Percentiles rank a stretch among this genome's conserved stretches.
These are phyloP conservation scores for Xylaria grammica DNA, from an alignment of 495 filamentous ascomycete species.

Conservation along the genomic window DNA sequence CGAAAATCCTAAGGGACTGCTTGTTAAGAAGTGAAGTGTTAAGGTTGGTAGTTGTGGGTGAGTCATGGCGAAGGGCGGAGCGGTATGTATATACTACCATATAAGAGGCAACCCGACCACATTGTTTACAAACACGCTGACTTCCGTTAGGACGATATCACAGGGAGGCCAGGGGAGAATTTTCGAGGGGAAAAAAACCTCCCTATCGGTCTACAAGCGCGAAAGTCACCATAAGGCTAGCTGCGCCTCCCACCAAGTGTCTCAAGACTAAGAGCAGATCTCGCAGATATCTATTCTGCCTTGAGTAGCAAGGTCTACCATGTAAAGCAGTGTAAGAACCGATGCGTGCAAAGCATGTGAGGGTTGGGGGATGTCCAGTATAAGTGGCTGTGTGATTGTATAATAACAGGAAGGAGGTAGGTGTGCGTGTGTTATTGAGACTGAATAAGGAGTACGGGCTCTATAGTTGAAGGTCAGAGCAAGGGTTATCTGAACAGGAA, in stretches of 20 bases:
- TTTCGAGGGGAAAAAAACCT: neutral
- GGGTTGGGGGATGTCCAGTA: neutral
- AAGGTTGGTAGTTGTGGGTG: neutral
- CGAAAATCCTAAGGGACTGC: neutral
- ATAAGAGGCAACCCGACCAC: conserved; percentile 15
- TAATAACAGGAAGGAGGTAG: neutral
- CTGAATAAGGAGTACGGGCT: neutral
- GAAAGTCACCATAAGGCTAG: neutral
- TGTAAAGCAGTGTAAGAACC: neutral
- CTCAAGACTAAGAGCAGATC: neutral
- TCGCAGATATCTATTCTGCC: conserved; percentile 3
- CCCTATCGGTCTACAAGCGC: neutral
- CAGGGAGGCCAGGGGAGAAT: too few relatives aligned
- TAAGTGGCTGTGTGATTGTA: conserved; percentile 1
- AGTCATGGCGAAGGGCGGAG: neutral
- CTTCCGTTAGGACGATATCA: conserved; percentile 1
- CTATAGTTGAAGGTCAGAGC: neutral
- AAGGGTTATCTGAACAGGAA: conserved; percentile 10
- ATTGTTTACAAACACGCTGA: neutral
- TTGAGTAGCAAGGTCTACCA: neutral
- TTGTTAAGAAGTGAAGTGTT: neutral
- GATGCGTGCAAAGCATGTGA: conserved; percentile 4
- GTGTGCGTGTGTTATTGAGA: neutral
- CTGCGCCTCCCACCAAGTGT: conserved; percentile 11
- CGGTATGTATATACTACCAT: neutral